Evolutionary conservation across 2,329 filamentous ascomycete species (phyloP), one percentile per base, ranked within the genome.

Genomic region (Cucurbitaria berberidis): DNA sequence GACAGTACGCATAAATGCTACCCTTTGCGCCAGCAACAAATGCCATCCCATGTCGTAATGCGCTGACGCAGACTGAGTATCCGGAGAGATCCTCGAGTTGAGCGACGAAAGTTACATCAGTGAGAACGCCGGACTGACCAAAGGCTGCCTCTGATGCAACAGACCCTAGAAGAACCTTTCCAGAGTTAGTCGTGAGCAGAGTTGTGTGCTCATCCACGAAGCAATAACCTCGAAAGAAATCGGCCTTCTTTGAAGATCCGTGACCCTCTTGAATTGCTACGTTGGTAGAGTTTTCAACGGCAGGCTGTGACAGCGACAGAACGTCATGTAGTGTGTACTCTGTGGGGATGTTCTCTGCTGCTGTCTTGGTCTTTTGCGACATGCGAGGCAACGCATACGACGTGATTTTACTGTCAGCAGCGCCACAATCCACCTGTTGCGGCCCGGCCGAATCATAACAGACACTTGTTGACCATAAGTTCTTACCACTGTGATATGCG

Each of bases 401-500:
- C 8, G 72, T 71, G 38, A 89, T 77, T 27, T 82, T 81, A 15
- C 92, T 89, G 74, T 99, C 95, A 10, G 90, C 89, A n/a, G 91
- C 95, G 11, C 95, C 95, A 1, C 60, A 62, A 21, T 63, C 48
- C 8, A 73, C 55, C 9, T 60, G 51, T 22, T 57, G 52, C 10
- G 44, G n/a, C 18, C 53, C 54, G 27, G 45, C 24, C 1, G 38
- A 11, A 29, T 44, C 30, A 10, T 38, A 27, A 16, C 46, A 56
- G 1, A 68, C 48, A 9, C 56, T 45, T 52, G 66, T 46, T 0
- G 92, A 87, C 93, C 93, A 98, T 6, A 98, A 86, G 69, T 97
- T 92, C 74, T 97, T 99, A 6, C 95, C 95, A 29, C 80, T 82
- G 69, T 98, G 93, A 54, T 86, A 84, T 2, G 83, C 80, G 44